These are phyloP conservation scores for Lichtheimia hyalospora DNA, from an alignment of 371 early-diverging fungal species.

Conservation along the genomic window DNA sequence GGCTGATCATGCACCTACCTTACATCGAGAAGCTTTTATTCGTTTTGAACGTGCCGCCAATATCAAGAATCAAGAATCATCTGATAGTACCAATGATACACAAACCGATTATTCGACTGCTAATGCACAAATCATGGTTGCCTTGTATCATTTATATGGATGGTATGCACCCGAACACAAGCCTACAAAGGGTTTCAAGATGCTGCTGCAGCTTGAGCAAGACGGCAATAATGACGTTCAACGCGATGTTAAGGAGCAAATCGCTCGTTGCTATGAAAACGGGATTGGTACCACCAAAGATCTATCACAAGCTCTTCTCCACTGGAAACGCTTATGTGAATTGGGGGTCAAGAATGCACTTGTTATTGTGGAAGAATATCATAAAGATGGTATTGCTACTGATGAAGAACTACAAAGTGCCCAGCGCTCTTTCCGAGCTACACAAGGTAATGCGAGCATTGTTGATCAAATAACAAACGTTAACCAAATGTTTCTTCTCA, in stretches of 20 bases:
- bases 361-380: conserved; percentile 12
- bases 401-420: conserved; percentile 6
- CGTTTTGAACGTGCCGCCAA: conserved; percentile 14
- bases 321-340: conserved; percentile 18
- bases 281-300: conserved; percentile 21
- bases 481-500: too few relatives aligned
- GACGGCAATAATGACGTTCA: conserved; percentile 19
- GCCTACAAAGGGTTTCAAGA: conserved; percentile 11
- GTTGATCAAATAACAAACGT: too few relatives aligned
- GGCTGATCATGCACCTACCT: background rate
- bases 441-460: conserved; percentile 1
- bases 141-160: conserved; percentile 28
- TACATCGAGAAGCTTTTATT: conserved; percentile 13
- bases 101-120: background rate
- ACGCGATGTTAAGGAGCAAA: conserved; percentile 6
- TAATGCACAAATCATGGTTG: conserved; percentile 24
- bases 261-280: conserved; percentile 25
- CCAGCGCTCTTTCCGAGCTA: background rate
- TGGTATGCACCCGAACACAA: conserved; percentile 20
- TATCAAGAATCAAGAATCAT: too few relatives aligned
- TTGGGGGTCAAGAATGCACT: conserved; percentile 18
- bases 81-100: too few relatives aligned
- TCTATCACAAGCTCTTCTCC: conserved; percentile 11
- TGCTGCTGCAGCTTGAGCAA: conserved; percentile 13
- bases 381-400: conserved; percentile 12